phyloP scores from a whole-genome alignment of 306 rosid genomes.

The Castanea sativa region DNA sequence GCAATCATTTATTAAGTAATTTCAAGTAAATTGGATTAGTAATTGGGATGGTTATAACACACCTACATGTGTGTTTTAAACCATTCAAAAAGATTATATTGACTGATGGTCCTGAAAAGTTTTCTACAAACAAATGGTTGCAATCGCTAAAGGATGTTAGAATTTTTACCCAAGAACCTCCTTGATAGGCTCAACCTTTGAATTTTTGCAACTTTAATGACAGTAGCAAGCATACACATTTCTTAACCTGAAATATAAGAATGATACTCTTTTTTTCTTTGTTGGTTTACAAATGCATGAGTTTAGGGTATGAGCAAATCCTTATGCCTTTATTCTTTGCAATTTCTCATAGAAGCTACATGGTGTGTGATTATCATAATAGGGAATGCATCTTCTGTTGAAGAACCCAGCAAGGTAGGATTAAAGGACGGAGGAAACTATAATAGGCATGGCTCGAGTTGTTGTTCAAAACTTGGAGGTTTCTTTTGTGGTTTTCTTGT shows the following conservation, averaged over 20 bases:
- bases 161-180: background rate
- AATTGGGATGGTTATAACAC: background rate
- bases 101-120: background rate
- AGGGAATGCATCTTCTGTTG: conserved; percentile 36
- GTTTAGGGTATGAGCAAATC: background rate
- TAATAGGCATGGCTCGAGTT: conserved; percentile 36
- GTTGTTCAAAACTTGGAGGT: conserved; percentile 57
- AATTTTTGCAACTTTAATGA: conserved; percentile 1
- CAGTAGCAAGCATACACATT: conserved; percentile 5
- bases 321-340: conserved; percentile 1
- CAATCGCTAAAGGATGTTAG: background rate
- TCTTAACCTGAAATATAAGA: conserved; percentile 5
- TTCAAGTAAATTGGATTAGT: background rate
- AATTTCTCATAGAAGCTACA: conserved; percentile 9
- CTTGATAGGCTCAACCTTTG: background rate
- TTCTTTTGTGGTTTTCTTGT: conserved; percentile 62
- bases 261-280: conserved; percentile 12
- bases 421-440: conserved; percentile 35
- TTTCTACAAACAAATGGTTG: background rate
- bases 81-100: background rate
- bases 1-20: background rate
- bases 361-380: background rate
- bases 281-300: conserved; percentile 6
- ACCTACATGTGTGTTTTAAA: background rate
- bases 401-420: conserved; percentile 57